These are phyloP conservation scores for Lachancea thermotolerans DNA, from an alignment of 805 yeast species.

Conservation along the genomic window DNA sequence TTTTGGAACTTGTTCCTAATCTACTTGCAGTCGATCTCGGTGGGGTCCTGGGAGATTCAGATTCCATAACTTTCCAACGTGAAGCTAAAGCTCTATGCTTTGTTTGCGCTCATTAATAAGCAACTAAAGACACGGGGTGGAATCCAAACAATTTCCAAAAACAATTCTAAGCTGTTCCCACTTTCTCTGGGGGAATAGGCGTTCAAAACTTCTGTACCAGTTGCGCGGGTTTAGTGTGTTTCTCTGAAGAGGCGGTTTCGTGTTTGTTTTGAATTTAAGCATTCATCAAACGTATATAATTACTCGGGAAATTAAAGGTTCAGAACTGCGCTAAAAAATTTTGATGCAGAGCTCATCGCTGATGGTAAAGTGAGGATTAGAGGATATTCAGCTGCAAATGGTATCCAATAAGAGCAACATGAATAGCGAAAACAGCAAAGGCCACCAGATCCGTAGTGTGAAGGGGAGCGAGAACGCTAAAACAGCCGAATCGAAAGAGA, in stretches of 20 bases:
- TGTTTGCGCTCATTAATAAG: too few species aligned
- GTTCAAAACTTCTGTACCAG: too few species aligned
- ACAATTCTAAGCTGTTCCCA: too few species aligned
- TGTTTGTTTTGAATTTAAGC: too few species aligned
- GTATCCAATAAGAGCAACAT: neutral
- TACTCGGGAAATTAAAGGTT: too few species aligned
- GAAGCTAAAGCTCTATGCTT: too few species aligned
- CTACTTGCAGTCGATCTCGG: constrained; percentile 1
- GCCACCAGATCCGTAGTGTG: neutral
- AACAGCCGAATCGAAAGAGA: neutral
- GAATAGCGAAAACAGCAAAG: neutral
- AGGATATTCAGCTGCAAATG: too few species aligned
- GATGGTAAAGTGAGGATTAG: too few species aligned
- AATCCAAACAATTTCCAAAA: too few species aligned
- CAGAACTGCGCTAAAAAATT: constrained; percentile 6
- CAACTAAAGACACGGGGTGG: too few species aligned
- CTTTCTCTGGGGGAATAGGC: too few species aligned
- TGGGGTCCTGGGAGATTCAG: constrained; percentile 18
- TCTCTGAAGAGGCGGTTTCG: neutral
- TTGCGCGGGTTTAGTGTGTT: neutral
- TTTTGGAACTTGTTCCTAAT: constrained; percentile 4
- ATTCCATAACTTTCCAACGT: constrained; percentile 3
- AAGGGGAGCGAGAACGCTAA: neutral
- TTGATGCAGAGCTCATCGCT: constrained; percentile 8
- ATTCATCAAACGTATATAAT: too few species aligned